Base-by-base conservation (phyloP, 108 stramenopile species). In the Bacterosira constricta region DNA sequence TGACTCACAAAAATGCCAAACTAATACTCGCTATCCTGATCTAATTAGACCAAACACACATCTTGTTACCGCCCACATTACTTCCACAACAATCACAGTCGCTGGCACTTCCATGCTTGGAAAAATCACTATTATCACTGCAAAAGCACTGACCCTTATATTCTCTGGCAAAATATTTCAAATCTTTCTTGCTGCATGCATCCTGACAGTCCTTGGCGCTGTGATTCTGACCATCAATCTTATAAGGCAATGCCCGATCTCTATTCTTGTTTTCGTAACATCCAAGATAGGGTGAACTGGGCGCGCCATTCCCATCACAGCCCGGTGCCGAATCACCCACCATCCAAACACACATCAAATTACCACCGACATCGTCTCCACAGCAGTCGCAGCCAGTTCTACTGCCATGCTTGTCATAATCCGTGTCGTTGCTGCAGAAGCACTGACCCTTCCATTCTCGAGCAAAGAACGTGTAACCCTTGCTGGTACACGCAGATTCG, bases 391-490 rank as follows among this genome's bases (percentile, higher is more conserved):
- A 72, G 32, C 61, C 61, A 4, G 7, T 23, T 7, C 61, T 15
- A 1, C 31, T 35, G 39, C 71, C 71, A 23, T 63, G 61, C 52
- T 34, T 72, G 10, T 20, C 29, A 52, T 61, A 72, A 30, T n/a
- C 15, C 1, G 35, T 29, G 20, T 39, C 3, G 26, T 50, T 18
- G 0, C 71, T 61, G 31, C 71, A 72, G 20, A 72, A 72, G 41
- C 71, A 72, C 31, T 72, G 71, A 31, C 71, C 71, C 25, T 39
- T 62, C 23, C 56, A 72, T 41, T 72, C 32, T 11, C 36, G 47
- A 12, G 58, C 71, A 44, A 60, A 72, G 10, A 54, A n/a, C 9
- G 17, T 35, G 31, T 72, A 63, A 1, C 71, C 71, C 27, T 29
- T n/a, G n/a, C 37, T 21, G 4, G 21, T 42, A 35, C 71, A 72